These are phyloP conservation scores for Exophiala bonariae DNA, from an alignment of 2,329 filamentous ascomycete genomes.

Conservation along the genomic window DNA sequence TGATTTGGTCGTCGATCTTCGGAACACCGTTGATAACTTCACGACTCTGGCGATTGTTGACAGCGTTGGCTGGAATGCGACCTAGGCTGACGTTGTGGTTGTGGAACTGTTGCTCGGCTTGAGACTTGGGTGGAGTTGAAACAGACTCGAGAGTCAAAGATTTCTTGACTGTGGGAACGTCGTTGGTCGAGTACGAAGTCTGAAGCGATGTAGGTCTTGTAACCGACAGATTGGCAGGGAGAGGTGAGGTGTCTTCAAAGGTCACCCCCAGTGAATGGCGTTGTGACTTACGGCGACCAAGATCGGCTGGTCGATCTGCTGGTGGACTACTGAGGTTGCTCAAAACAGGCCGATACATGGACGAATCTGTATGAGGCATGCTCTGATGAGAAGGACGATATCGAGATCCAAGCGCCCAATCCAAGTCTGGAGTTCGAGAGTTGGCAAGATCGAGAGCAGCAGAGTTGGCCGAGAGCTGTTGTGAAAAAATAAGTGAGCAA, in stretches of 20 bases:
- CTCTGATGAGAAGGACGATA: constrained; percentile 66
- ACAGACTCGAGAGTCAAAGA: constrained; percentile 51
- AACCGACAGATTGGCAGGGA: constrained; percentile 40
- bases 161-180: constrained; percentile 82
- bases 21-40: constrained; percentile 53
- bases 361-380: constrained; percentile 56
- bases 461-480: constrained; percentile 75
- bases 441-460: constrained; percentile 78
- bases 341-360: constrained; percentile 38
- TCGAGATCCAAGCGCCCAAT: constrained; percentile 65
- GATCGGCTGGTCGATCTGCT: constrained; percentile 31
- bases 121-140: constrained; percentile 54
- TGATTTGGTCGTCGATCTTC: constrained; percentile 23
- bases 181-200: constrained; percentile 86
- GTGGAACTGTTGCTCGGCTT: constrained; percentile 60
- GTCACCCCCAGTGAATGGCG: constrained; percentile 47
- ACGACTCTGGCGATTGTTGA: constrained; percentile 69
- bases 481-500: constrained; percentile 30
- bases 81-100: constrained; percentile 81
- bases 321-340: constrained; percentile 35
- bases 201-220: constrained; percentile 57
- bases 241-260: constrained; percentile 29
- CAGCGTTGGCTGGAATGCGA: constrained; percentile 68
- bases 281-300: constrained; percentile 38
- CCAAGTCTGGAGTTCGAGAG: constrained; percentile 64